Base-by-base conservation (phyloP, 1,139 yeast genomes). In the Saccharomyces hybrid region DNA sequence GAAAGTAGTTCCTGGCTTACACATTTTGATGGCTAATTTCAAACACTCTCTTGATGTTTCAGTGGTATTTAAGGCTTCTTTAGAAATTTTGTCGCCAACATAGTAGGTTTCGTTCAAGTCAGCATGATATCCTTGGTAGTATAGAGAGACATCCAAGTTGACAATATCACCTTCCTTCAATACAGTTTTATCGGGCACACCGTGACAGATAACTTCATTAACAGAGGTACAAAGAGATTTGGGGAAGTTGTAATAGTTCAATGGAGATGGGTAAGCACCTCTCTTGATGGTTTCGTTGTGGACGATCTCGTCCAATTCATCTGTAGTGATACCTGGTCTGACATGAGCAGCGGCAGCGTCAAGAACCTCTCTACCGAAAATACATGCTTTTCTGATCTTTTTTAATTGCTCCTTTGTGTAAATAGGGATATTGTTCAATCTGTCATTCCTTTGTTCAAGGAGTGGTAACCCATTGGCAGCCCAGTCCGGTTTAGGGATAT, bases 41-140 rank as follows among this genome's bases (percentile, higher is more conserved):
- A 93, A 77, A 58, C 91, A 81, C 72, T 91, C 97, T 67, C 99
- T 81, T 0, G 97, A 84, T 32, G 99, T 93, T 71, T 95, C 99
- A 12, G 93, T 96, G 49, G 95, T 80, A 58, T 93, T 82, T 53
- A 93, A 93, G 16, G 82, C 78, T 57, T 89, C 96, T 47, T 88
- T 84, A 64, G 80, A 83, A 48, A 96, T 90, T 71, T 87, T 86
- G 54, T 89, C 96, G 11, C 99, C 99, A 27, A 95, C 96, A 68
- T 93, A 95, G 71, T 91, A 93, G 0, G 99, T 95, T 72, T 93
- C 99, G 71, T 95, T 95, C 70, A 95, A 76, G 72, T 95, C 99
- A 3, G 96, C 86, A 73, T 95, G 98, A 74, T 84, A 82, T 0
- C 99, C 99, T 63, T 86, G 82, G 71, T 86, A 82, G 74, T 79